Conservation (phyloP, 2,329 filamentous ascomycete species). For the Talaromyces amestolkiae region DNA sequence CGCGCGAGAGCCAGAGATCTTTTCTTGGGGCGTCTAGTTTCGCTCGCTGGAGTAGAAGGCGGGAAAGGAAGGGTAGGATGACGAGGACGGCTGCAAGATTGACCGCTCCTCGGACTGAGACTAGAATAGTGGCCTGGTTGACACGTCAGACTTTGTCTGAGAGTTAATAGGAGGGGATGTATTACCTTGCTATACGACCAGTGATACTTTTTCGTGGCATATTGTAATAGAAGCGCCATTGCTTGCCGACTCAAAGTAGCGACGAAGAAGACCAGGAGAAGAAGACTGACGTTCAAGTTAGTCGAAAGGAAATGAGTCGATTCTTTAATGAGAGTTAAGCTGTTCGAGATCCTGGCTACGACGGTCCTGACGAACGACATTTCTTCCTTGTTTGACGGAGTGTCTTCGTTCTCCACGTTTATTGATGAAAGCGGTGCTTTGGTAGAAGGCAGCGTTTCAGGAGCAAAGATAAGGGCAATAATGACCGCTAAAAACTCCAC, state of each 20-base stretch:
- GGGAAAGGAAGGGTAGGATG: slow-evolving; percentile 9
- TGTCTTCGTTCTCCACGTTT: background rate
- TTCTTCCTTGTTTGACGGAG: background rate
- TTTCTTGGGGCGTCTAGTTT: slow-evolving; percentile 2
- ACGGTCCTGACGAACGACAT: background rate
- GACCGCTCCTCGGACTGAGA: slow-evolving; percentile 2
- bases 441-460: background rate
- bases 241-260: slow-evolving; percentile 6
- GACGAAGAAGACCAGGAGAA: slow-evolving; percentile 8
- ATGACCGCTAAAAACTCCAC: slow-evolving; percentile 9
- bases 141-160: background rate
- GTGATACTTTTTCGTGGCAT: slow-evolving; percentile 10
- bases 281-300: slow-evolving; percentile 3
- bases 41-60: background rate
- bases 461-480: slow-evolving; percentile 9
- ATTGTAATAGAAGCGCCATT: slow-evolving; percentile 11
- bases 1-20: slow-evolving; percentile 15
- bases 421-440: background rate
- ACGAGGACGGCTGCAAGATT: slow-evolving; percentile 11
- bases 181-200: slow-evolving; percentile 11
- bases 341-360: background rate
- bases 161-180: background rate
- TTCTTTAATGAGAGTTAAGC: background rate
- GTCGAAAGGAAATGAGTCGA: slow-evolving; percentile 1
- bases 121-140: slow-evolving; percentile 10